Evolutionary conservation across 2,329 filamentous ascomycete genomes (phyloP), one percentile per base, ranked within the genome.

Genomic region (Aquanectria penicillioides): DNA sequence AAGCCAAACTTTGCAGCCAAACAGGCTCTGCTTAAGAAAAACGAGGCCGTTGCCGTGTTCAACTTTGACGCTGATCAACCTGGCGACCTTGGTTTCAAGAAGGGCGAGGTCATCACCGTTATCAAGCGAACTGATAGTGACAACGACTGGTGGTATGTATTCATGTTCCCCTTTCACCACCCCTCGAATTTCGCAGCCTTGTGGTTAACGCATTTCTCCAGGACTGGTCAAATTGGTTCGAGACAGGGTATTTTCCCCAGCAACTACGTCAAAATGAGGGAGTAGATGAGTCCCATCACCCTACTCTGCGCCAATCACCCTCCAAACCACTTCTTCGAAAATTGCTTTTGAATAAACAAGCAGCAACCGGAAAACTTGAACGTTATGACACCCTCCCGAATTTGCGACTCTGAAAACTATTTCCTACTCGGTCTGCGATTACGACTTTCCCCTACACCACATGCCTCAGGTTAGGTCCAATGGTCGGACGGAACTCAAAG

Each of bases 31-130:
- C 71, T 88, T 59, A 85, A 83, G 73, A 83, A 85, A 66, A 93
- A 97, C 67, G 92, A 98, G 77, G 95, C 93, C 0, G 83, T 97
- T 17, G 95, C 95, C 3, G 82, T 97, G 62, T 98, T 91, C 77
- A 97, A 92, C 2, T 99, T 99, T 73, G 94, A 98, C 63, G 89
- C 93, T 0, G 94, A 97, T 70, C 94, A 97, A 75, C 88, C 93
- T 0, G 94, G 94, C 5, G 94, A 99, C 74, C 75, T 98, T 55
- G 92, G 90, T 0, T 99, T 99, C 79, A 97, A 97, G 81, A 99
- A 99, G 83, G 95, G 95, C 17, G 95, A 99, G 25, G 77, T 98
- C 55, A 97, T 99, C 65, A 97, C 93, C 1, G 93, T 99, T 57
- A 75, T 97, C 56, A 97, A 99, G 81, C 91, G 91, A 77, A 98